These are phyloP conservation scores for Bryum argenteum DNA, from an alignment of 225 moss, liverwort and hornwort species.

Conservation along the genomic window DNA sequence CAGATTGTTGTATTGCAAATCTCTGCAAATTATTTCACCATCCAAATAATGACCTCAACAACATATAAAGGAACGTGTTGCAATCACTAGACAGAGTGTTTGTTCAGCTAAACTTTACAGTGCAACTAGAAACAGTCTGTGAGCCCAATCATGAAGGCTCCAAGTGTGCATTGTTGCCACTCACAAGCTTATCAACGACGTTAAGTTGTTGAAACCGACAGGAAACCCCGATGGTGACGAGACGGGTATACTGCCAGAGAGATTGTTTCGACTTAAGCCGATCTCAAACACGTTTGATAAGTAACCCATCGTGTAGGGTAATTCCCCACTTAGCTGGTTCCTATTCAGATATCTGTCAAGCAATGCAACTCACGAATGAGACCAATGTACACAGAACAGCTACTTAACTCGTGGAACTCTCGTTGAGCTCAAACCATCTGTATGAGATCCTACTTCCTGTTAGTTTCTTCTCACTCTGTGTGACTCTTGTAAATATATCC, in stretches of 20 bases:
- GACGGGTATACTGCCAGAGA: conserved; percentile 44
- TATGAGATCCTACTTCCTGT: too few species aligned
- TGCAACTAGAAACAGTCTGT: too few species aligned
- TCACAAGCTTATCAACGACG: conserved; percentile 54
- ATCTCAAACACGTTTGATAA: conserved; percentile 39
- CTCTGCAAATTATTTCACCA: conserved; percentile 22
- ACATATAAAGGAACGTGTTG: neutral
- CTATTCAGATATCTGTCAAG: conserved; percentile 39
- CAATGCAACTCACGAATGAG: neutral
- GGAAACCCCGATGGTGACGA: conserved; percentile 35
- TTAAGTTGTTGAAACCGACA: conserved; percentile 59
- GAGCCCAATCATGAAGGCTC: too few species aligned
- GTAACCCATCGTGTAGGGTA: conserved; percentile 44
- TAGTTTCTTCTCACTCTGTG: too few species aligned
- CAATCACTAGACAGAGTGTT: too few species aligned
- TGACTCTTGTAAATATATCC: too few species aligned
- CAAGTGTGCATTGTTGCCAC: neutral
- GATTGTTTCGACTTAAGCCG: conserved; percentile 35
- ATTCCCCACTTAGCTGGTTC: conserved; percentile 46
- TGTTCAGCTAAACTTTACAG: too few species aligned
- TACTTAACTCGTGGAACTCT: too few species aligned
- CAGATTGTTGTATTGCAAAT: conserved; percentile 41
- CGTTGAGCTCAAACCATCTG: too few species aligned
- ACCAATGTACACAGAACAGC: neutral
- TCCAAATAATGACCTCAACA: neutral